These are phyloP conservation scores for Inga leiocalycina DNA, from an alignment of 306 rosid species.

Conservation along the genomic window DNA sequence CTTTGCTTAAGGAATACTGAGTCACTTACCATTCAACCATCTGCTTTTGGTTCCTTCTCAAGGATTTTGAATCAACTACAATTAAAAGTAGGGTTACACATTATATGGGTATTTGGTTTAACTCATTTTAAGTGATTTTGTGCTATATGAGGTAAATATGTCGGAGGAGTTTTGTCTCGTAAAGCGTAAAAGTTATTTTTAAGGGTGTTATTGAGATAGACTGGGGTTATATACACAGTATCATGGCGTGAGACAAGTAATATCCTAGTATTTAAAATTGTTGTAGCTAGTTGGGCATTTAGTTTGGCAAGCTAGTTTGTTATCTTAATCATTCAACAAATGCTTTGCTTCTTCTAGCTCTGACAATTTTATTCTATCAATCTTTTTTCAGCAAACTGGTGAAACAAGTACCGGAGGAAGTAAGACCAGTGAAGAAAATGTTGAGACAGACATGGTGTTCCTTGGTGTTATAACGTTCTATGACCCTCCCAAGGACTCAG, in stretches of 20 bases:
- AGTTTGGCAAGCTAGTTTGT: neutral
- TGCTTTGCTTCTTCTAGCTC: neutral
- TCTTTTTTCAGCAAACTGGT: slow-evolving; percentile 35
- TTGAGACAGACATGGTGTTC: slow-evolving; percentile 74
- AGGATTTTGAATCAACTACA: neutral
- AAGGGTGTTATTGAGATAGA: neutral
- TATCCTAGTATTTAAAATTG: neutral
- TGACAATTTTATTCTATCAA: slow-evolving; percentile 7
- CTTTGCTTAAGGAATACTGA: neutral
- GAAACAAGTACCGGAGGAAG: slow-evolving; percentile 39
- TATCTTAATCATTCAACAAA: neutral
- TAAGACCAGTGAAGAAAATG: slow-evolving; percentile 35
- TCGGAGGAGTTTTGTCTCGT: no score
- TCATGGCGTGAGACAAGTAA: neutral
- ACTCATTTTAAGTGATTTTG: no score
- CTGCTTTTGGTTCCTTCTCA: neutral
- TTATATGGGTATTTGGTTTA: no score
- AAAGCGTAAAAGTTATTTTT: no score
- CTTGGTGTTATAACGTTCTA: slow-evolving; percentile 81
- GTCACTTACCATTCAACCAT: neutral
- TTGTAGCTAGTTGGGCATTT: neutral
- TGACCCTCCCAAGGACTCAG: slow-evolving; percentile 89
- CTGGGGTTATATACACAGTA: neutral
- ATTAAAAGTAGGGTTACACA: neutral
- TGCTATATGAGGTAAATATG: no score